A percentile compares a stretch with the other conserved stretches of the same genome.
These are phyloP conservation scores for Penicillium verrucosum DNA, from an alignment of 2,329 filamentous ascomycete genomes.

Conservation along the genomic window DNA sequence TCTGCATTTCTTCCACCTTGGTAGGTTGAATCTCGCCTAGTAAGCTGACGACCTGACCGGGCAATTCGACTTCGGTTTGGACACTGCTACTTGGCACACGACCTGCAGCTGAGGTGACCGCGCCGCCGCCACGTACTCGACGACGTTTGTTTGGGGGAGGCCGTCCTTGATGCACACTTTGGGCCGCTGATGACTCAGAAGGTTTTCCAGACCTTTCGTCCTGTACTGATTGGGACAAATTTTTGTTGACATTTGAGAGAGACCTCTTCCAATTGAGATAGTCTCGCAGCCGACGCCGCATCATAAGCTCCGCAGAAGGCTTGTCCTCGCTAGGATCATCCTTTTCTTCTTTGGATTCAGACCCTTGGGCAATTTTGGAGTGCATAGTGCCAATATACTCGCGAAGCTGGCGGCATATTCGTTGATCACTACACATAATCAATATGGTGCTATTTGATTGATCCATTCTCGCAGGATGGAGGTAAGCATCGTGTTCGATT, in stretches of 20 bases:
- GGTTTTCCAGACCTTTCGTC: constrained; percentile 21
- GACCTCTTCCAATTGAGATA: constrained; percentile 90
- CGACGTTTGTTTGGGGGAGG: constrained; percentile 82
- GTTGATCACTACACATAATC: constrained; percentile 90
- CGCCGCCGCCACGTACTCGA: constrained; percentile 74
- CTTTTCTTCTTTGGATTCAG: constrained; percentile 47
- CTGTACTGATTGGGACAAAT: constrained; percentile 33
- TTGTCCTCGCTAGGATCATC: constrained; percentile 55
- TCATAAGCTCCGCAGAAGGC: constrained; percentile 79
- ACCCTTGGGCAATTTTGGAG: constrained; percentile 50
- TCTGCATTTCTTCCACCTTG: constrained; percentile 70
- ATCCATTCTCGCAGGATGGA: constrained; percentile 71
- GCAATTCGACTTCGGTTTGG: constrained; percentile 71
- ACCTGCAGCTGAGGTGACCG: constrained; percentile 54
- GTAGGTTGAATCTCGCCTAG: constrained; percentile 81
- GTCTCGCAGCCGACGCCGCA: constrained; percentile 79
- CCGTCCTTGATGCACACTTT: constrained; percentile 52
- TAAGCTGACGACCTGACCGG: constrained; percentile 74
- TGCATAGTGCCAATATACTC: constrained; percentile 93
- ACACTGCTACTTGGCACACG: constrained; percentile 72
- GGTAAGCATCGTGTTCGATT: constrained; percentile 85
- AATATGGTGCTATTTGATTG: constrained; percentile 89
- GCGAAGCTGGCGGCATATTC: constrained; percentile 80
- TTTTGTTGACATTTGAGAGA: constrained; percentile 74
- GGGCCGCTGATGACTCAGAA: constrained; percentile 20